Base-by-base conservation (phyloP, 2,329 filamentous ascomycete species). In the Sclerotinia glacialis region DNA sequence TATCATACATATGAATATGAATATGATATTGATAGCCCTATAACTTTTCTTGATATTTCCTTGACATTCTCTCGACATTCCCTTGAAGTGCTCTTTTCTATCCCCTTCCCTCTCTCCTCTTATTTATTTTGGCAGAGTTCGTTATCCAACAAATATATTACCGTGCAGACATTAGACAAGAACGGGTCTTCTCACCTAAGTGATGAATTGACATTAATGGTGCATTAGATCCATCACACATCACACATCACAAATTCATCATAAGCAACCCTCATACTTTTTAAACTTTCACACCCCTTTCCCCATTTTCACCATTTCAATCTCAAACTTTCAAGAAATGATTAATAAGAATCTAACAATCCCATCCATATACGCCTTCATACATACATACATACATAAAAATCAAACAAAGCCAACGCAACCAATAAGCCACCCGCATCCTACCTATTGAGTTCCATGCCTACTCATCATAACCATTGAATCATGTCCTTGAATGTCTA, bases 401-500 rank as follows among this genome's bases (percentile, higher is more conserved):
- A 46, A 28, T 6, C 40, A 46, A 46, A 46, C 16, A 44, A n/a
- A 31, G 9, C 52, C 28, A 55, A 11, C 21, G 26, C 40, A 3
- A 16, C 37, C 56, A 60, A 12, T 47, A 8, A 60, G 23, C 56
- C 21, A 47, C 28, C 18, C 18, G n/a, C 56, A 16, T 14, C 56
- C 56, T 11, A 8, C 40, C 55, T 1, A 46, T 40, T 47, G 42
- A 60, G 56, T 23, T 18, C 56, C 12, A n/a, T 47, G 34, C 12
- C 26, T 31, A 18, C 56, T 60, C 56, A 60, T 60, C 4, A 60
- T 60, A 60, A 34, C 28, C 56, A 47, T 60, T 60, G 56, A 47
- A 47, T 60, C 42, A 34, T 60, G 28, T 34, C 28, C 28, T n/a
- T 26, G 12, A n/a, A 26, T 23, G 21, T 60, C 42, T 60, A 60